These are phyloP conservation scores for Acacia pycnantha DNA, from an alignment of 331 rosid species.

Conservation along the genomic window DNA sequence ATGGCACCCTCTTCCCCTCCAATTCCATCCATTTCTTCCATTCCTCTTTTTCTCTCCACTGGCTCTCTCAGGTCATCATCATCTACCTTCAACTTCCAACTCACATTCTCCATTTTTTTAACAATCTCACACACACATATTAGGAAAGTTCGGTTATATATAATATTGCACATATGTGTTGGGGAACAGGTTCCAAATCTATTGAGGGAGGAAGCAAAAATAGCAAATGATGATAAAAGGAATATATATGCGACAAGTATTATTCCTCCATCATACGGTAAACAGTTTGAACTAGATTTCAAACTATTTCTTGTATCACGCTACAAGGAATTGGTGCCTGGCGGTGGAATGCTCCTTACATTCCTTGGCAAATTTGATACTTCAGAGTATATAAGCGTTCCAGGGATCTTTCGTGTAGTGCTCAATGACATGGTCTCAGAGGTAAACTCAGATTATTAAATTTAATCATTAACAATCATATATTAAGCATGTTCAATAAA, in stretches of 20 bases:
- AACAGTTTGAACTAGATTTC: constrained; percentile 37
- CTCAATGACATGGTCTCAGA: constrained; percentile 38
- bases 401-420: constrained; percentile 22
- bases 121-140: too few relatives aligned
- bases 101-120: neutral
- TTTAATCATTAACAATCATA: too few relatives aligned
- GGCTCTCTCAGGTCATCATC: constrained; percentile 7
- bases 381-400: neutral
- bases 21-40: constrained; percentile 37
- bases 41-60: constrained; percentile 15
- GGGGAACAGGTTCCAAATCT: neutral
- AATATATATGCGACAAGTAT: constrained; percentile 30
- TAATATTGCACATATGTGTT: neutral
- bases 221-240: neutral
- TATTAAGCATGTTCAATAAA: too few relatives aligned
- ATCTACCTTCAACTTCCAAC: neutral
- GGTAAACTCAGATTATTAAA: neutral
- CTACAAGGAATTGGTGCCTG: constrained; percentile 32
- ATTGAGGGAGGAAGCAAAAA: neutral
- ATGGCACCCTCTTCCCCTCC: constrained; percentile 44
- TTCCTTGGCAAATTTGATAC: constrained; percentile 15
- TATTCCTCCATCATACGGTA: constrained; percentile 21
- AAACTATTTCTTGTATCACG: constrained; percentile 28
- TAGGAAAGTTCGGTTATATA: too few relatives aligned
- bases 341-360: constrained; percentile 37